These are phyloP conservation scores for Caryocar brasiliense DNA, from an alignment of 441 rosid species.

Conservation along the genomic window DNA sequence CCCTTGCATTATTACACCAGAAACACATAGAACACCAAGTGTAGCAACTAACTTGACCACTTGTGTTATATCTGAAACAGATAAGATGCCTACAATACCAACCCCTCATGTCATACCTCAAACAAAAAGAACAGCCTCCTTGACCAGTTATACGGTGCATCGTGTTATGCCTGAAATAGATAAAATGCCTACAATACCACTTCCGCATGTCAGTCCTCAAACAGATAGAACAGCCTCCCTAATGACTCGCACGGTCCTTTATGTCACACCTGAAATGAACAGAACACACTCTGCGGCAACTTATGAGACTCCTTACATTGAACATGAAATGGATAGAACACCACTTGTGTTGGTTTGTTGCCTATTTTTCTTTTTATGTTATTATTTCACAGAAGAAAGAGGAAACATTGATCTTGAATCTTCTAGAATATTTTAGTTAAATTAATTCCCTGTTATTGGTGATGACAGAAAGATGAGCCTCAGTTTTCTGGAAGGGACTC, in stretches of 20 bases:
- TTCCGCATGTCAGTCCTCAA: conserved; percentile 14
- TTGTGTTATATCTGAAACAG: neutral
- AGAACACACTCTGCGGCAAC: neutral
- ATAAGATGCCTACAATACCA: conserved; percentile 2
- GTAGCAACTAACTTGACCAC: neutral
- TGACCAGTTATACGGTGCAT: conserved; percentile 9
- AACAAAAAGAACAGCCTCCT: conserved; percentile 3
- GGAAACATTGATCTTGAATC: too few relatives aligned
- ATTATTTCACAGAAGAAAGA: too few relatives aligned
- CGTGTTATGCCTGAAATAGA: conserved; percentile 2
- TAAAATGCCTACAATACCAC: conserved; percentile 4
- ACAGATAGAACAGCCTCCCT: conserved; percentile 16
- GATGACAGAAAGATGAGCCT: conserved; percentile 52
- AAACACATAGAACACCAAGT: neutral
- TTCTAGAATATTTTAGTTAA: too few relatives aligned
- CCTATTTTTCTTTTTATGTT: too few relatives aligned
- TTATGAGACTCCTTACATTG: neutral
- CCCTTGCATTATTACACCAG: neutral
- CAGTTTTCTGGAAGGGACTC: conserved; percentile 47
- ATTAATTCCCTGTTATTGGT: conserved; percentile 13
- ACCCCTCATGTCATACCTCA: conserved; percentile 2
- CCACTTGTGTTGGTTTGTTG: conserved; percentile 21
- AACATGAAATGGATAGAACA: conserved; percentile 3
- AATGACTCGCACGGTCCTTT: neutral
- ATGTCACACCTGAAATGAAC: conserved; percentile 7